These are phyloP conservation scores for Cenchrus purpureus DNA, from an alignment of 176 grass and related monocot species.

Conservation along the genomic window DNA sequence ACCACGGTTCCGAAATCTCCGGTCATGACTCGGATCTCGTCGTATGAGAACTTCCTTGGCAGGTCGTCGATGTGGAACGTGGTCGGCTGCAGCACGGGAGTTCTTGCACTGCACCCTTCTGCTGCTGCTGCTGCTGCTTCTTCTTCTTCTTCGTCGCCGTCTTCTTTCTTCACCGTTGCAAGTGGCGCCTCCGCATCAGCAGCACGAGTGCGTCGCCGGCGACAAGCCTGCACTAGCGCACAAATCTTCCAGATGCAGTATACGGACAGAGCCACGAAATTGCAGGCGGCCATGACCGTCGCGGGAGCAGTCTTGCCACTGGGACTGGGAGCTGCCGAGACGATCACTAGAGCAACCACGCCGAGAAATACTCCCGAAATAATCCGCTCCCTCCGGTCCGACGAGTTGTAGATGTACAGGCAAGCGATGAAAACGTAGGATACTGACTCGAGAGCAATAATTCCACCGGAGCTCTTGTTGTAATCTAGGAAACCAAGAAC, in stretches of 20 bases:
- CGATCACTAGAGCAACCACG: background rate
- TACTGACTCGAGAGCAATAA: background rate
- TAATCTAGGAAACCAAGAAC: background rate
- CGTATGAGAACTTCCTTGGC: conserved; percentile 14
- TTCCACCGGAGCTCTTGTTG: background rate
- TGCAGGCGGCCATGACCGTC: background rate
- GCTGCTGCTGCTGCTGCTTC: background rate
- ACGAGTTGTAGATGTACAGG: background rate
- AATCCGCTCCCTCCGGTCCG: background rate
- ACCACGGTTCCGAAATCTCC: conserved; percentile 39
- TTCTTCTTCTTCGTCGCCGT: too few relatives aligned
- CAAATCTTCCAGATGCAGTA: conserved; percentile 24
- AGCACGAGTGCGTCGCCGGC: background rate
- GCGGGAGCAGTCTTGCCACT: background rate
- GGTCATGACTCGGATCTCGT: conserved; percentile 28
- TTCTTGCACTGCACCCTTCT: background rate
- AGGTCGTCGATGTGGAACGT: conserved; percentile 27
- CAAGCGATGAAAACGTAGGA: background rate
- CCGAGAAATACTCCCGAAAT: conserved; percentile 7
- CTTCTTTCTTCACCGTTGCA: background rate
- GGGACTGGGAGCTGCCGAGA: background rate
- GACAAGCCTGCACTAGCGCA: background rate
- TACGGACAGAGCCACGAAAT: background rate
- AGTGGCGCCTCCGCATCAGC: background rate
- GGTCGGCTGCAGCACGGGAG: background rate